phyloP scores from a whole-genome alignment of 305 asterid species.

The Fraxinus dipetala region DNA sequence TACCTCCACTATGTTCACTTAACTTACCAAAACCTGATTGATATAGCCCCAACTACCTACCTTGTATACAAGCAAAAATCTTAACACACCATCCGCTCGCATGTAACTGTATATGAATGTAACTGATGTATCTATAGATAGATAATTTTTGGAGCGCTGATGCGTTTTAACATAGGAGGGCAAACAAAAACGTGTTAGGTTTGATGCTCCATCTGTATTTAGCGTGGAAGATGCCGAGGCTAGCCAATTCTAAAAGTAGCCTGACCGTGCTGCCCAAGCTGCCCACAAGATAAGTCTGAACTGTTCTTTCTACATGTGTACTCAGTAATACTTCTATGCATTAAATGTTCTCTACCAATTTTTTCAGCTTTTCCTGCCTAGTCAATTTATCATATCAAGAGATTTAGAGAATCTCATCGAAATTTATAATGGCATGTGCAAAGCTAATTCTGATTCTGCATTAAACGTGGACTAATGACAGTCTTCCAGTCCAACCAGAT shows the following conservation, averaged over 20 bases:
- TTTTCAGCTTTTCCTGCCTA: not conserved
- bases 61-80: slow-evolving; percentile 21
- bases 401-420: not conserved
- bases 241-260: not conserved
- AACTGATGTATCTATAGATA: slow-evolving; percentile 21
- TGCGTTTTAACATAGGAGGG: not conserved
- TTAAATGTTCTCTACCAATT: not conserved
- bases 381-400: not conserved
- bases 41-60: not conserved
- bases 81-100: slow-evolving; percentile 27
- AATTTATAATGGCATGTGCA: not conserved
- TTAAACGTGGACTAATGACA: not conserved
- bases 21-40: not conserved
- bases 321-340: not conserved
- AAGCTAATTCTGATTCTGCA: not conserved
- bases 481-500: not conserved
- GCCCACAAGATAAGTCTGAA: slow-evolving; percentile 6
- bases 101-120: slow-evolving; percentile 5
- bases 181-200: slow-evolving; percentile 3
- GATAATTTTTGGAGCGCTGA: not conserved
- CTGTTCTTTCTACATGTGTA: slow-evolving; percentile 9
- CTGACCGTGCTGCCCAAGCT: slow-evolving; percentile 8
- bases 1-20: slow-evolving; percentile 18
- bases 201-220: not conserved
- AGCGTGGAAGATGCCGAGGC: not conserved